Percentiles rank a stretch among this genome's conserved stretches.
phyloP scores from a whole-genome alignment of 768 basidiomycete genomes.

The Collybia mongolica region DNA sequence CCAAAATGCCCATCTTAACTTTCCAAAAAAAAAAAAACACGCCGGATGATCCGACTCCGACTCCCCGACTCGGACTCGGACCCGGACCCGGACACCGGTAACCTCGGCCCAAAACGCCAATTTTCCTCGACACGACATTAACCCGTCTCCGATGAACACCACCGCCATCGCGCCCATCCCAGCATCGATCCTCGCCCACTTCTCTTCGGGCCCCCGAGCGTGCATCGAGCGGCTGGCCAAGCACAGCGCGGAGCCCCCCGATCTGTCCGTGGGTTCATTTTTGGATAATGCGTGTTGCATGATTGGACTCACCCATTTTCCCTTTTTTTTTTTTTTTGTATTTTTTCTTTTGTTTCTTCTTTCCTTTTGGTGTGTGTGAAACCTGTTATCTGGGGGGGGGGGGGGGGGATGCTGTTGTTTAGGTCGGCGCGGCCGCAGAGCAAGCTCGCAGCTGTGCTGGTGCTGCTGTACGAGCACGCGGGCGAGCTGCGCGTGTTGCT shows the following conservation, averaged over 20 bases:
- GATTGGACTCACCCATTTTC: constrained; percentile 18
- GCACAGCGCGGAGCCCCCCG: constrained; percentile 31
- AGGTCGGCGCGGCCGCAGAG: too few relatives aligned
- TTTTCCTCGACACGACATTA: too few relatives aligned
- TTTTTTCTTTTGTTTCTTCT: too few relatives aligned
- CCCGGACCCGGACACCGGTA: too few relatives aligned
- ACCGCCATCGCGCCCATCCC: constrained; percentile 14
- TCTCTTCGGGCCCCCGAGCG: constrained; percentile 24
- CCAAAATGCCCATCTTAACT: too few relatives aligned
- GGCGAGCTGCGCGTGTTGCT: constrained; percentile 73
- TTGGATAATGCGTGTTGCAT: constrained; percentile 7
- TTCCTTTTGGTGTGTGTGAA: too few relatives aligned
- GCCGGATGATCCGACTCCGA: too few relatives aligned
- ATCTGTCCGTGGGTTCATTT: constrained; percentile 52
- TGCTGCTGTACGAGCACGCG: constrained; percentile 71
- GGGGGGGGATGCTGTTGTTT: too few relatives aligned
- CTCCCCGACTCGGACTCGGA: too few relatives aligned
- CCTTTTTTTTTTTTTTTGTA: constrained; percentile 20
- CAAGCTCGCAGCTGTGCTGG: constrained; percentile 74
- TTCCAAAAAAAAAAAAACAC: too few relatives aligned
- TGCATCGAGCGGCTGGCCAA: constrained; percentile 41
- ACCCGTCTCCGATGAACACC: neutral
- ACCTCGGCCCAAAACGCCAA: too few relatives aligned
- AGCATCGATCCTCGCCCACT: constrained; percentile 15
- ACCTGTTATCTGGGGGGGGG: too few relatives aligned